phyloP scores from a whole-genome alignment of 305 asterid genomes.

The Fraxinus floribunda region DNA sequence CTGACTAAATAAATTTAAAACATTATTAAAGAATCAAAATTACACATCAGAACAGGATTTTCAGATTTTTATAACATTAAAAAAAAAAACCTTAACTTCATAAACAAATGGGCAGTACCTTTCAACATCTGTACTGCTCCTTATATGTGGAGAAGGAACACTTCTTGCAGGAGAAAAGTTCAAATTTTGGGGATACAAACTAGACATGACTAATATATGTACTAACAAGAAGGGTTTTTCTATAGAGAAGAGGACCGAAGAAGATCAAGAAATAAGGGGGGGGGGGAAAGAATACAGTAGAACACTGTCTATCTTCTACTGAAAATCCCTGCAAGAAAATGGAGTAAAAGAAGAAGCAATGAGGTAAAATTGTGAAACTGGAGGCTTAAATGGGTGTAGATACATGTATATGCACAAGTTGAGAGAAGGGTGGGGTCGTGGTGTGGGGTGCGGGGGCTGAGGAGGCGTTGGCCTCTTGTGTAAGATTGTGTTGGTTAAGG shows the following conservation, averaged over 20 bases:
- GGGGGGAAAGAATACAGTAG: neutral
- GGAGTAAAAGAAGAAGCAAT: neutral
- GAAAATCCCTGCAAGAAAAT: neutral
- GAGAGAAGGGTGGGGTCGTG: neutral
- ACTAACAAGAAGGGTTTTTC: conserved; percentile 11
- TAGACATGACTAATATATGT: conserved; percentile 53
- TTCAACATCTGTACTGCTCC: conserved; percentile 62
- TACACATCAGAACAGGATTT: conserved; percentile 3
- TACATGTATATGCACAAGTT: neutral
- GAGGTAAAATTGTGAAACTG: neutral
- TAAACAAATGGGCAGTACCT: conserved; percentile 39
- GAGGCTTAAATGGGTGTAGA: neutral
- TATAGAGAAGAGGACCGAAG: neutral
- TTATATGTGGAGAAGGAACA: conserved; percentile 56
- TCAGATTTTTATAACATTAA: neutral
- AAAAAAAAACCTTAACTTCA: neutral
- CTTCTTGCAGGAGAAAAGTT: conserved; percentile 80
- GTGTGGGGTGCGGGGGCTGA: neutral
- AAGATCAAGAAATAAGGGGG: neutral
- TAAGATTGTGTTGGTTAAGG: neutral
- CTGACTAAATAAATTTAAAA: conserved; percentile 41
- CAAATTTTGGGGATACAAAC: conserved; percentile 60
- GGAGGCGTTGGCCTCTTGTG: neutral
- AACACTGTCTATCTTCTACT: neutral
- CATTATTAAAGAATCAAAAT: conserved; percentile 3